Base-by-base conservation (phyloP, 768 basidiomycete species). In the Melanogaster broomeanus region DNA sequence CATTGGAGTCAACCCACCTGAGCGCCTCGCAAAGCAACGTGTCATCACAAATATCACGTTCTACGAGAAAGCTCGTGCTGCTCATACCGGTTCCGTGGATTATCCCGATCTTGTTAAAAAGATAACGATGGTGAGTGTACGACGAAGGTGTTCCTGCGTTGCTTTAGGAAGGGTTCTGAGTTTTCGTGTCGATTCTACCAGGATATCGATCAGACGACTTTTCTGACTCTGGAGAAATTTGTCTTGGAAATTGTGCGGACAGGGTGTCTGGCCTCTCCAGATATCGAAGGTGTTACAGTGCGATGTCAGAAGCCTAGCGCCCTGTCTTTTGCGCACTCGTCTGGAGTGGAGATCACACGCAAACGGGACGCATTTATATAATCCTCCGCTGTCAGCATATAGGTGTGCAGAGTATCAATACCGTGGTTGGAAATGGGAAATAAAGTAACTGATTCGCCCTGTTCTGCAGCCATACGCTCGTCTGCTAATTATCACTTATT, bases 1-100 rank as follows among this genome's bases (percentile, higher is more conserved):
- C 45, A 82, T 92, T 42, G 90, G 88, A 0, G 77, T 90, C 30
- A 86, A 89, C 55, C 77, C 84, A 0, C 84, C 83, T 7, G 88
- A 91, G 59, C 74, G 88, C 28, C 62, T 77, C 27, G 77, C 80
- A 38, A 83, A 83, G 60, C 88, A 91, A 64, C 70, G 78, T 24
- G 79, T 91, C 22, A 61, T 83, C 42, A 68, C 80, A 21, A 80
- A 83, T 58, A 63, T 90, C 42, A 59, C 63, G 1, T 76, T 82
- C 47, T 61, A 67, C 44, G 77, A 79, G 53, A 55, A 57, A 2
- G 22, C 59, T 1, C 43, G 19, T 39, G 45, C 34, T 8, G 54
- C 58, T n/a, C 55, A 57, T n/a, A 60, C 63, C 18, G 30, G 2
- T 2, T 21, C 33, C 10, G 68, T 72, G 5, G 69, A 76, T 33